Evolutionary conservation across 2,329 filamentous ascomycete genomes (phyloP), one percentile per base, ranked within the genome.

Genomic region (Aspergillus proliferans): DNA sequence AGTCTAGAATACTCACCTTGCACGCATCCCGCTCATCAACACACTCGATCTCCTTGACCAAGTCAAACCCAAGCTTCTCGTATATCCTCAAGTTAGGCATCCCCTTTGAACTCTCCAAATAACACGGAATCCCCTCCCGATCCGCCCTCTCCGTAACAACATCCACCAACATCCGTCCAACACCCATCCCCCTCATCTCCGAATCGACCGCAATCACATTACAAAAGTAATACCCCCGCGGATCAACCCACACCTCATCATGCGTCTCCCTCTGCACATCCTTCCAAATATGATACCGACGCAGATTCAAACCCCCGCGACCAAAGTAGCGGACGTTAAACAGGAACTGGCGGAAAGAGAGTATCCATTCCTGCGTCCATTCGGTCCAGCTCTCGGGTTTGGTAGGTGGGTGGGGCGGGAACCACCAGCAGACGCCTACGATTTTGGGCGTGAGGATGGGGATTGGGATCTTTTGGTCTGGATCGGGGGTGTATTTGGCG

Each of bases 281-380:
- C 60, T 88, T 88, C 85, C 84, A 88, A 56, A 87, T 85, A 65
- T 80, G 84, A 62, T 88, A 88, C 5, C 86, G 79, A 68, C 76
- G 55, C 14, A 83, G 78, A 50, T 80, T 83, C 3, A 89, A 70
- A 0, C 86, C 86, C 10, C 86, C 86, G 1, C 84, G 79, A 1
- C 86, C 86, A 9, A 58, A 48, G 54, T 84, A 84, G 62, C 75
- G 78, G 12, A 86, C 60, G 58, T 88, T 88, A 77, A 85, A 86
- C 10, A 75, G 68, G 12, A 86, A 71, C 59, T 89, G 85, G 41
- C 78, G 75, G 47, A 82, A 66, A 71, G 82, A 88, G 12, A 89
- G 71, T n/a, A 75, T 71, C 82, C 84, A 88, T 48, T 71, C 71
- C 48, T 85, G 81, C 1, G 79, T 62, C 76, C 82, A 87, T 44